Percentiles rank a stretch among this genome's conserved stretches.
phyloP scores from a whole-genome alignment of 306 rosid genomes.

The Hippophae gyantsensis region DNA sequence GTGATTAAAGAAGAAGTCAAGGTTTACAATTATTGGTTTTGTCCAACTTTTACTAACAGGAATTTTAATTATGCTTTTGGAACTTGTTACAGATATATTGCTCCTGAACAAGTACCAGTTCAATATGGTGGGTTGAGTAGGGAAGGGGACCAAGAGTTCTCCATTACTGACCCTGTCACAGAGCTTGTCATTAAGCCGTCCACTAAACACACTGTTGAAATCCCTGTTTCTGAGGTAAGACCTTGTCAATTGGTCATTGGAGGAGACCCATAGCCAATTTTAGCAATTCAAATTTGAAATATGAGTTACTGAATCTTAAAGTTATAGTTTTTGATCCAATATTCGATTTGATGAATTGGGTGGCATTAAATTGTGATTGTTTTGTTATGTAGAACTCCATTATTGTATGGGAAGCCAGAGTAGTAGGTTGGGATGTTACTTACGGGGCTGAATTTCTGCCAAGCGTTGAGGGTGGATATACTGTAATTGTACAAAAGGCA shows the following conservation, averaged over 20 bases:
- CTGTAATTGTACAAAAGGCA: conserved; percentile 55
- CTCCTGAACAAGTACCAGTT: conserved; percentile 76
- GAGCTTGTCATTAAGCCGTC: conserved; percentile 69
- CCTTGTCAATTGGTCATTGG: too few relatives aligned
- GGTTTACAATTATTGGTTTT: background rate
- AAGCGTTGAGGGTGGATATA: conserved; percentile 46
- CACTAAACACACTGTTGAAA: conserved; percentile 50
- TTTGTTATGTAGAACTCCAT: conserved; percentile 23
- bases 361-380: too few relatives aligned
- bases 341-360: too few relatives aligned
- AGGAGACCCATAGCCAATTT: too few relatives aligned
- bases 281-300: too few relatives aligned
- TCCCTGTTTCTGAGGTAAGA: conserved; percentile 67
- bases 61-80: background rate
- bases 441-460: conserved; percentile 73
- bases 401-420: conserved; percentile 56
- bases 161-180: conserved; percentile 53
- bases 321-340: too few relatives aligned
- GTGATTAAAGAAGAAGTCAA: background rate
- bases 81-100: conserved; percentile 43
- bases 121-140: conserved; percentile 85
- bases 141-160: conserved; percentile 68
- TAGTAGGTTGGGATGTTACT: conserved; percentile 68
- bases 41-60: background rate
- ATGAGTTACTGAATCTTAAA: too few relatives aligned